Percentiles rank a stretch among this genome's conserved stretches.
phyloP scores from a whole-genome alignment of 192 early-diverging fungal genomes.

The Entomortierella chlamydospora region DNA sequence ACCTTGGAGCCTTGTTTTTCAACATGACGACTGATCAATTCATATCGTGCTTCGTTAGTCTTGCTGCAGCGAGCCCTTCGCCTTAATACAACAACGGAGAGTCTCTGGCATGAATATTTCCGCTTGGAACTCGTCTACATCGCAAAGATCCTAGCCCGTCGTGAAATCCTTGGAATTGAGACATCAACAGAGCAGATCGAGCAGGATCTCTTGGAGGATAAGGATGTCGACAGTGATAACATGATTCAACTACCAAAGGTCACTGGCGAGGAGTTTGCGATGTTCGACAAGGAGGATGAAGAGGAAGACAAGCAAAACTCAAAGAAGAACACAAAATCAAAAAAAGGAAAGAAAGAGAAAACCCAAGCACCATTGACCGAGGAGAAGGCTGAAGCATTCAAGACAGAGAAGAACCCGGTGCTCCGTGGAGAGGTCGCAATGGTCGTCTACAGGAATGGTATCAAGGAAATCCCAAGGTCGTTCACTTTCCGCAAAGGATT shows the following conservation, averaged over 20 bases:
- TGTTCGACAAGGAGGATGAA: constrained; percentile 51
- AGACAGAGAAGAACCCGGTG: constrained; percentile 71
- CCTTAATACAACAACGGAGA: constrained; percentile 75
- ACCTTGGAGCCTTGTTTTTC: not conserved
- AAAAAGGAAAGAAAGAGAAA: constrained; percentile 31
- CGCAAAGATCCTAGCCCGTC: constrained; percentile 85
- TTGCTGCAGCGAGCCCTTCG: constrained; percentile 89
- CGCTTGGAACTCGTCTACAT: constrained; percentile 90
- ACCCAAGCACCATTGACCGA: constrained; percentile 43
- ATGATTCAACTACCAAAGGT: constrained; percentile 68
- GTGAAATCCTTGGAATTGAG: constrained; percentile 80
- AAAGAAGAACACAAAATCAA: constrained; percentile 39
- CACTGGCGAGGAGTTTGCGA: constrained; percentile 62
- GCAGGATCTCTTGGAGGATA: constrained; percentile 55
- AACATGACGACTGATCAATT: not conserved
- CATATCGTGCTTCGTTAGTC: constrained; percentile 45
- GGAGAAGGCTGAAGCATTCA: constrained; percentile 61
- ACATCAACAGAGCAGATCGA: constrained; percentile 41
- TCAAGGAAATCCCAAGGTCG: constrained; percentile 75
- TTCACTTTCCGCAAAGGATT: constrained; percentile 82
- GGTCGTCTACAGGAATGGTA: constrained; percentile 84
- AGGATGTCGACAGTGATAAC: constrained; percentile 57
- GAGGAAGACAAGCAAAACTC: constrained; percentile 56
- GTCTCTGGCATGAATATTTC: constrained; percentile 95
- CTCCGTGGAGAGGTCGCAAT: constrained; percentile 80